Percentiles rank a stretch among this genome's conserved stretches.
Evolutionary conservation across 139 green algal species (phyloP).

Genomic region (Gonium pectorale): DNA sequence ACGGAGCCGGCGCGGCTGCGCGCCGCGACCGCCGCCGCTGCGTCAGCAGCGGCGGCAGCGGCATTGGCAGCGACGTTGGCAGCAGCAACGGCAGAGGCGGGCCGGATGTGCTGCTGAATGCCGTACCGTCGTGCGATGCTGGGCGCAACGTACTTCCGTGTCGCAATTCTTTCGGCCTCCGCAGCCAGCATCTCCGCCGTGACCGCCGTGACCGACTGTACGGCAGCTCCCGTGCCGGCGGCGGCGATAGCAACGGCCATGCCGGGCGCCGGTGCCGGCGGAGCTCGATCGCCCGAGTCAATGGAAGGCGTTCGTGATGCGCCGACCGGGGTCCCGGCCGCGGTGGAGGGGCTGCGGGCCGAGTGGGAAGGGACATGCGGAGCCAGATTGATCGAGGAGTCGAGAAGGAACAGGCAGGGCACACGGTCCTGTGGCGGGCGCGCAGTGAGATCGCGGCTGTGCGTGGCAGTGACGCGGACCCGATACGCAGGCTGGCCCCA

Average conservation of each 20-base stretch:
- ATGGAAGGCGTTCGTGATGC: background rate
- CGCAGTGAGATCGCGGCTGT: too few species aligned
- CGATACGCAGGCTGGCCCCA: too few species aligned
- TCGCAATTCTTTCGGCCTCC: too few species aligned
- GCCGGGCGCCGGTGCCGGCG: background rate
- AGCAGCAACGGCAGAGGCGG: background rate
- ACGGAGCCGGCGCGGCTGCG: background rate
- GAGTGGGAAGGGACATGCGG: background rate
- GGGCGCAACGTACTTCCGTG: slow-evolving; percentile 36
- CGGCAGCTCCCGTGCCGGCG: too few species aligned
- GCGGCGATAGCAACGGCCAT: slow-evolving; percentile 28
- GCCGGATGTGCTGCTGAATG: slow-evolving; percentile 13
- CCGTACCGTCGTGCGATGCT: slow-evolving; percentile 35
- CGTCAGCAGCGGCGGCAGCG: background rate
- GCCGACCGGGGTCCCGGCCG: background rate
- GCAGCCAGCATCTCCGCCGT: too few species aligned
- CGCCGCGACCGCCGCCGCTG: background rate
- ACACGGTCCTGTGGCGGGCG: too few species aligned
- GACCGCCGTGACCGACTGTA: too few species aligned
- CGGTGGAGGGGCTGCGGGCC: background rate
- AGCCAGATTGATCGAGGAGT: too few species aligned
- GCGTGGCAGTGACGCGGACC: too few species aligned
- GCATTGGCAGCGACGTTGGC: too few species aligned
- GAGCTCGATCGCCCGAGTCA: slow-evolving; percentile 9
- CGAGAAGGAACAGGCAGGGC: too few species aligned